Base-by-base conservation (phyloP, 2,329 filamentous ascomycete species). In the Tothia fuscella region DNA sequence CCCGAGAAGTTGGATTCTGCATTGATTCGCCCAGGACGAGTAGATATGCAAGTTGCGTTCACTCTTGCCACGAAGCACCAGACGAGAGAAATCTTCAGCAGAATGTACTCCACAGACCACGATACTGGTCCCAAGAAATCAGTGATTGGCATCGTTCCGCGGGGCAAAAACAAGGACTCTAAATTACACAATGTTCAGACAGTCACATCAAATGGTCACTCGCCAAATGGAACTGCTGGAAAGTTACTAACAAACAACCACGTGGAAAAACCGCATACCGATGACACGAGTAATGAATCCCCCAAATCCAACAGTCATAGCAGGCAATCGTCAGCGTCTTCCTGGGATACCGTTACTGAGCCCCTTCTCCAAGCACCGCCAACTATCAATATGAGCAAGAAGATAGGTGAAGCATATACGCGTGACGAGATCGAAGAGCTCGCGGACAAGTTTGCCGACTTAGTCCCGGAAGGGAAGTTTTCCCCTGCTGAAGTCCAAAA, bases 1-100 rank as follows among this genome's bases (percentile, higher is more conserved):
- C 79, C 80, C 3, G 78, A 88, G 50, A 68, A 73, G 12, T 71
- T 89, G 0, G 82, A 88, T 53, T 71, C 78, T 34, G 82, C 82
- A 0, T 68, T 91, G 5, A 78, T 87, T 38, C 70, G 82, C 0
- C 81, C 83, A 0, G 82, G 82, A 1, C 69, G 81, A 1, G 77
- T 88, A 3, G 80, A 85, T 50, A 67, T 74, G 56, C 73, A 81
- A 45, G 69, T 84, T 1, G 65, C 65, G 9, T 82, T 87, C 57
- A 68, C 56, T 4, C 56, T 63, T 3, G 65, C 66, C 1, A 62
- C 58, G 21, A 50, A 50, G 20, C 53, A 55, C 1, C 65, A 68
- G 46, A 59, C 61, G 9, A 50, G 53, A 24, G 59, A 66, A 44
- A 58, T 67, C 14, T 70, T 67, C 48, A 49, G 55, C 4, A 53